phyloP scores from a whole-genome alignment of 1,284 basidiomycete species.

The Fistulina hepatica region DNA sequence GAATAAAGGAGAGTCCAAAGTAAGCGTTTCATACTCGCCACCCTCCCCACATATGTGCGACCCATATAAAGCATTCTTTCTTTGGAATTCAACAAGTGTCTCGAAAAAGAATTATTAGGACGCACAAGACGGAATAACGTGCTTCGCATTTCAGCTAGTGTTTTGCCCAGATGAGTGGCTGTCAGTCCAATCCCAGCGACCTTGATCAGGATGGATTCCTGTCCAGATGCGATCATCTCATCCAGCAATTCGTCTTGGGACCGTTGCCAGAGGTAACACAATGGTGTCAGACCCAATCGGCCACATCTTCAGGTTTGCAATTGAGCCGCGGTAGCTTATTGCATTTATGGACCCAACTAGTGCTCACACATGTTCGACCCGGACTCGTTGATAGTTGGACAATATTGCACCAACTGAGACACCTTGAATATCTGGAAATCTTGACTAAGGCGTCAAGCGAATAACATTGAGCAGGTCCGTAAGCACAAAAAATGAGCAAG shows the following conservation, averaged over 20 bases:
- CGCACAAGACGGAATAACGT: conserved; percentile 67
- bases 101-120: neutral
- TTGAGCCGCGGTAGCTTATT: conserved; percentile 10
- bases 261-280: conserved; percentile 93
- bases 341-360: neutral
- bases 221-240: conserved; percentile 77
- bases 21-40: conserved; percentile 95
- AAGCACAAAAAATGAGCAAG: conserved; percentile 1
- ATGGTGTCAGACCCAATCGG: conserved; percentile 69
- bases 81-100: conserved; percentile 7
- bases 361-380: conserved; percentile 92
- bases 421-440: conserved; percentile 77
- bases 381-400: conserved; percentile 93
- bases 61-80: conserved; percentile 75
- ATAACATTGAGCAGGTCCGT: neutral
- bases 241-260: conserved; percentile 75
- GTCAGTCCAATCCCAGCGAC: conserved; percentile 90
- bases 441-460: conserved; percentile 33
- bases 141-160: conserved; percentile 64
- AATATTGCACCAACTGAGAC: conserved; percentile 95
- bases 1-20: conserved; percentile 86
- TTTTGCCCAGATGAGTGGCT: conserved; percentile 70
- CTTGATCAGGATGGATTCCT: conserved; percentile 88
- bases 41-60: conserved; percentile 96
- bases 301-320: conserved; percentile 60